Conservation (phyloP, 805 yeast genomes). For the Alloascoidea hylecoeti region DNA sequence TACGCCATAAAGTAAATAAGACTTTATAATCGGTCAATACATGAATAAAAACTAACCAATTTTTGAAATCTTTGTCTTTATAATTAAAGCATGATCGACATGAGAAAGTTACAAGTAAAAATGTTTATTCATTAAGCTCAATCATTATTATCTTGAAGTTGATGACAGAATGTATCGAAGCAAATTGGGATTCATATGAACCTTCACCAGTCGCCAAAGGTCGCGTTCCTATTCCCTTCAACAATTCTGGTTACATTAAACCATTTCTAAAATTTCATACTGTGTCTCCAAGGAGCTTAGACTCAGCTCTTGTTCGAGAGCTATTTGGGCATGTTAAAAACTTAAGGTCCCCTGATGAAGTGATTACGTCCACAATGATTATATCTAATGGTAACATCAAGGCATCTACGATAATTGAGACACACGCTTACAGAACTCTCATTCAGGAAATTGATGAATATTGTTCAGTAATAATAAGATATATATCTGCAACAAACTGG, state of each 20-base stretch:
- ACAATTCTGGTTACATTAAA: neutral
- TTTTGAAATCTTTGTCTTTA: too few species aligned
- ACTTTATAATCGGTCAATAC: too few species aligned
- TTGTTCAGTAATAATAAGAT: neutral
- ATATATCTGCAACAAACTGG: neutral
- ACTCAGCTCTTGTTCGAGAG: neutral
- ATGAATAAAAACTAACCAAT: too few species aligned
- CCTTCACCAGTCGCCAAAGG: neutral
- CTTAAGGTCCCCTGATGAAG: neutral
- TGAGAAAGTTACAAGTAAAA: neutral
- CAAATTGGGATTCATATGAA: neutral
- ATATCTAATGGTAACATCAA: neutral
- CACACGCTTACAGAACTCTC: neutral
- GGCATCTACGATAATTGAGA: neutral
- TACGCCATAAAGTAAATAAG: too few species aligned
- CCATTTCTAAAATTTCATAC: neutral
- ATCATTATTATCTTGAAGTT: neutral
- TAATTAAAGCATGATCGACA: neutral
- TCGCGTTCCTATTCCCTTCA: neutral
- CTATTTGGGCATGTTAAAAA: neutral
- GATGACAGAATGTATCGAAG: constrained; percentile 1
- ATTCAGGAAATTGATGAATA: neutral
- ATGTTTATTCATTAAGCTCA: neutral
- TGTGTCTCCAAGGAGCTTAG: neutral
- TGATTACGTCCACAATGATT: neutral